Conservation (phyloP, 352 stramenopile species). For the Phytophthora multivora region DNA sequence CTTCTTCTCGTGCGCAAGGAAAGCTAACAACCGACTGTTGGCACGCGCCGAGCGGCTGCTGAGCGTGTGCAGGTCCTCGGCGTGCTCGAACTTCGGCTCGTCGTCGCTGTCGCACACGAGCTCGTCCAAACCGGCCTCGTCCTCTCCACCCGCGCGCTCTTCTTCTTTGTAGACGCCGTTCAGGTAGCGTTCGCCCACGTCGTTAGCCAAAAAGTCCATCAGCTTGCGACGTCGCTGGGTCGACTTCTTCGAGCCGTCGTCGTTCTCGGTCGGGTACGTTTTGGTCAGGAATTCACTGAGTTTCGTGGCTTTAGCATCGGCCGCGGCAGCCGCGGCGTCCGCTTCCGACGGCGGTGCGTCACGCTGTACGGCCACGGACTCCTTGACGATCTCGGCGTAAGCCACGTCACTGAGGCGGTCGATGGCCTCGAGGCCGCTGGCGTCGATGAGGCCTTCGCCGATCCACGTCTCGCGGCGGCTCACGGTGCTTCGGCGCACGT, state of each 20-base stretch:
- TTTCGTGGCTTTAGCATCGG: slow-evolving; percentile 34
- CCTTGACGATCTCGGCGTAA: slow-evolving; percentile 38
- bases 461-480: slow-evolving; percentile 69
- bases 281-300: slow-evolving; percentile 53
- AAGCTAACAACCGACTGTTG: slow-evolving; percentile 65
- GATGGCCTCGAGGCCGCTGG: slow-evolving; percentile 53
- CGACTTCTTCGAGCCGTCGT: slow-evolving; percentile 22
- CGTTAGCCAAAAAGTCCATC: slow-evolving; percentile 76
- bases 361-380: slow-evolving; percentile 17
- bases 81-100: slow-evolving; percentile 24
- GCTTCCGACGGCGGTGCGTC: slow-evolving; percentile 12
- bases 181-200: slow-evolving; percentile 71
- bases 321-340: slow-evolving; percentile 11
- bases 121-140: slow-evolving; percentile 27
- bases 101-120: slow-evolving; percentile 30
- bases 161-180: slow-evolving; percentile 77
- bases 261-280: slow-evolving; percentile 36
- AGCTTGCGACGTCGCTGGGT: slow-evolving; percentile 65
- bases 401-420: slow-evolving; percentile 55
- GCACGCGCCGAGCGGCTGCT: slow-evolving; percentile 31
- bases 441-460: slow-evolving; percentile 65
- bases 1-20: slow-evolving; percentile 59
- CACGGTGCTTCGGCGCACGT: slow-evolving; percentile 26
- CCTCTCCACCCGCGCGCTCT: slow-evolving; percentile 35
- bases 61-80: slow-evolving; percentile 20